Evolutionary conservation across 352 stramenopile genomes (phyloP).

Genomic region (Globisporangium cystogenes): DNA sequence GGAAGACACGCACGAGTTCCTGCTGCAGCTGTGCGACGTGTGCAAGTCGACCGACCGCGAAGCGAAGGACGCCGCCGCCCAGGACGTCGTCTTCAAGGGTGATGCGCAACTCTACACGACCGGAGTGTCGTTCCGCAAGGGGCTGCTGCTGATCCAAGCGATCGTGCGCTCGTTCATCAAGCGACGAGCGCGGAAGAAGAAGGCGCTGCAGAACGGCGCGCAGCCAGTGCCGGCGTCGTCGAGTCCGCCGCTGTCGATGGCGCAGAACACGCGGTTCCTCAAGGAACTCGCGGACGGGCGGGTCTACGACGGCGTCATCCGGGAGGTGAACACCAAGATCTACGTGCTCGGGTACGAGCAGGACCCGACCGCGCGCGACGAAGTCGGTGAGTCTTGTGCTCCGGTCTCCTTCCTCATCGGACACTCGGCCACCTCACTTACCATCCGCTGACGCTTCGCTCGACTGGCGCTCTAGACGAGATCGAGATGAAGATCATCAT

Average conservation of each 20-base stretch:
- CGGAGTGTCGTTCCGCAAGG: slow-evolving; percentile 66
- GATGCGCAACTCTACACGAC: slow-evolving; percentile 67
- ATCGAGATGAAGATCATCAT: slow-evolving; percentile 80
- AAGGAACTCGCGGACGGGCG: slow-evolving; percentile 63
- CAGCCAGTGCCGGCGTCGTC: not conserved
- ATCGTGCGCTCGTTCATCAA: slow-evolving; percentile 66
- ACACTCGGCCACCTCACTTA: not conserved
- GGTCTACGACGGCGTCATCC: slow-evolving; percentile 65
- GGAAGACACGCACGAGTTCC: slow-evolving; percentile 64
- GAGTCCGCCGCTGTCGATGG: slow-evolving; percentile 24
- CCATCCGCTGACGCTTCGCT: not conserved
- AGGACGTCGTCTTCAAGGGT: slow-evolving; percentile 56
- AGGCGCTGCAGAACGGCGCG: slow-evolving; percentile 18
- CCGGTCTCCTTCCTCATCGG: no score
- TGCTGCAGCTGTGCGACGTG: slow-evolving; percentile 64
- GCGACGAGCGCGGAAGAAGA: slow-evolving; percentile 32
- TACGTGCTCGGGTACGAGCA: slow-evolving; percentile 64
- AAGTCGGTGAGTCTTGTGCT: slow-evolving; percentile 42
- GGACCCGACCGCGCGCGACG: slow-evolving; percentile 47
- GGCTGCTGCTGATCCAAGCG: slow-evolving; percentile 60
- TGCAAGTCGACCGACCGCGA: slow-evolving; percentile 38
- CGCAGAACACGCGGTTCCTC: slow-evolving; percentile 55
- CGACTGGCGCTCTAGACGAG: slow-evolving; percentile 25
- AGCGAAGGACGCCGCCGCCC: slow-evolving; percentile 44
- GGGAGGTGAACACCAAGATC: slow-evolving; percentile 30